Conservation (phyloP, 1,139 yeast species). For the Saccharomyces uvarum region DNA sequence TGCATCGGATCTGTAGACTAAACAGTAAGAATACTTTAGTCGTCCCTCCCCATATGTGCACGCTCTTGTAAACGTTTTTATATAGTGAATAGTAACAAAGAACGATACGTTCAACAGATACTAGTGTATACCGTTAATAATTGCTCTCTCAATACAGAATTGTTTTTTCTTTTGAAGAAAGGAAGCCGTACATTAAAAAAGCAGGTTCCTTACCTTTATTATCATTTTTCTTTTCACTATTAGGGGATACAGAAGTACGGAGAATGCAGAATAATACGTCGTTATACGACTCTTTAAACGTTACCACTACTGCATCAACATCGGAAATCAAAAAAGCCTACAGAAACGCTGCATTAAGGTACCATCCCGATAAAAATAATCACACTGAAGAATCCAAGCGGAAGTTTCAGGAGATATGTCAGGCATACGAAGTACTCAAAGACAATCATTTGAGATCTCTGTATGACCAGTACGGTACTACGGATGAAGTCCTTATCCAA, state of each 20-base stretch:
- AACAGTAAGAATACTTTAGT: background rate
- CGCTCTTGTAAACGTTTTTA: background rate
- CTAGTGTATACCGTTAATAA: background rate
- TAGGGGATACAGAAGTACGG: background rate
- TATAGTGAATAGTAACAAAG: background rate
- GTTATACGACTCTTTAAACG: slow-evolving; percentile 22
- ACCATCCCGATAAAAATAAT: slow-evolving; percentile 67
- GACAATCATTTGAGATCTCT: slow-evolving; percentile 47
- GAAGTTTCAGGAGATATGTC: slow-evolving; percentile 51
- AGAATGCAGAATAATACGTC: slow-evolving; percentile 17
- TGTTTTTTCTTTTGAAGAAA: background rate
- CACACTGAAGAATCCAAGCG: slow-evolving; percentile 47
- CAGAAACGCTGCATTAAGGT: slow-evolving; percentile 42
- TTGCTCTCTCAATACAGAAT: background rate
- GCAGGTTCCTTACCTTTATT: background rate
- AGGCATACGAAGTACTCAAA: slow-evolving; percentile 51
- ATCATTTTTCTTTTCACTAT: background rate
- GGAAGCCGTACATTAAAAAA: background rate
- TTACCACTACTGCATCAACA: slow-evolving; percentile 35
- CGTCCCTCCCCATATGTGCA: background rate
- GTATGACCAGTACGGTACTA: slow-evolving; percentile 57
- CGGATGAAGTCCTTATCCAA: slow-evolving; percentile 32
- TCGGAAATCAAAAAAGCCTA: slow-evolving; percentile 57
- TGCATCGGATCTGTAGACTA: background rate
- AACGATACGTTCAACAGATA: background rate